phyloP scores from a whole-genome alignment of 768 basidiomycete genomes.

The Lepiota subincarnata region DNA sequence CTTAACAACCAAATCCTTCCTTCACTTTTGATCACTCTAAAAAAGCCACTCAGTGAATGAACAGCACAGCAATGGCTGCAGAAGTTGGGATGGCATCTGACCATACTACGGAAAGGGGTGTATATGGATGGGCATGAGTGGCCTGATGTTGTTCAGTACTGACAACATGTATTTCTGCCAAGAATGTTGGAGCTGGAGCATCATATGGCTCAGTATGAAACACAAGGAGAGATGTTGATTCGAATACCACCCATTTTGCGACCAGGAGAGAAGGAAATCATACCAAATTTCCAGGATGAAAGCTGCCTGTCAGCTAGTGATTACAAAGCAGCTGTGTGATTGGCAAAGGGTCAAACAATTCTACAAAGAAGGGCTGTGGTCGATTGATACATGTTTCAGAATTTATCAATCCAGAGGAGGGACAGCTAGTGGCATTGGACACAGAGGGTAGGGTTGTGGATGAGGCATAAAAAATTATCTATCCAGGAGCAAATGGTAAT shows the following conservation, averaged over 20 bases:
- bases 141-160: too few relatives aligned
- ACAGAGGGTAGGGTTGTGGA: constrained; percentile 19
- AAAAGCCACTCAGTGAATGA: constrained; percentile 20
- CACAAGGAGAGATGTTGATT: too few relatives aligned
- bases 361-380: too few relatives aligned
- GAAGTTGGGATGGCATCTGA: constrained; percentile 27
- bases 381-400: too few relatives aligned
- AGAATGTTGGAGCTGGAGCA: too few relatives aligned
- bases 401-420: constrained; percentile 32
- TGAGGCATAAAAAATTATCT: constrained; percentile 32
- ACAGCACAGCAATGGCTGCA: constrained; percentile 37
- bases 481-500: too few relatives aligned
- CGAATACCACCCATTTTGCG: too few relatives aligned
- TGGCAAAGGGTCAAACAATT: too few relatives aligned
- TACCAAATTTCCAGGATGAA: constrained; percentile 27
- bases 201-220: too few relatives aligned
- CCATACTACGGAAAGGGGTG: constrained; percentile 27
- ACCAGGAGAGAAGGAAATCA: constrained; percentile 24
- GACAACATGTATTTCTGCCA: too few relatives aligned
- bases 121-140: constrained; percentile 23
- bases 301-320: constrained; percentile 26
- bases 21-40: constrained; percentile 22
- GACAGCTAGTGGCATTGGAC: constrained; percentile 25
- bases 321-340: constrained; percentile 19
- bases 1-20: constrained; percentile 28